phyloP scores from a whole-genome alignment of 805 yeast species.

The Saturnispora kantuleensis region DNA sequence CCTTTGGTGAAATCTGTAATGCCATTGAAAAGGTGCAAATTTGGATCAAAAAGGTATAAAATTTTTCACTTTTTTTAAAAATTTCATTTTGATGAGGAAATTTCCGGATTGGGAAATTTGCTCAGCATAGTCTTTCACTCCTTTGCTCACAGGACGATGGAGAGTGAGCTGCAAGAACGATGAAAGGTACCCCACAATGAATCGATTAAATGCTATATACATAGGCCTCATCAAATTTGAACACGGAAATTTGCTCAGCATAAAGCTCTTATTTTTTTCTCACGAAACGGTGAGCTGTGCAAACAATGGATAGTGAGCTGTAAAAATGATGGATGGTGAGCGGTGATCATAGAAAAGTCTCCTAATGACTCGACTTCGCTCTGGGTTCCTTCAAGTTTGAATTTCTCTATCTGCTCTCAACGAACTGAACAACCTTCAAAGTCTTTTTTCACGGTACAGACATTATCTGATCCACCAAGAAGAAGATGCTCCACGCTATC shows the following conservation, averaged over 20 bases:
- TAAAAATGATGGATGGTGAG: too few relatives aligned
- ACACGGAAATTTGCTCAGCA: too few relatives aligned
- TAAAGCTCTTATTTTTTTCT: too few relatives aligned
- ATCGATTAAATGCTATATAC: too few relatives aligned
- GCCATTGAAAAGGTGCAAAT: slow-evolving; percentile 37
- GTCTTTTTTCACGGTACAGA: not conserved
- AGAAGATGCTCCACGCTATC: not conserved
- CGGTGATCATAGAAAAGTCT: too few relatives aligned
- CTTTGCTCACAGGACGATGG: not conserved
- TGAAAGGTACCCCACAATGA: too few relatives aligned
- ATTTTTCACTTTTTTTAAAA: slow-evolving; percentile 2
- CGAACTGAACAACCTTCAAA: not conserved
- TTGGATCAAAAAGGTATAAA: not conserved
- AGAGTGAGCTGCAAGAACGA: too few relatives aligned
- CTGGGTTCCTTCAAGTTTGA: too few relatives aligned
- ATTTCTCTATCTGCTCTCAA: not conserved
- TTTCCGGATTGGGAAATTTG: not conserved
- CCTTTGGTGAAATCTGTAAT: slow-evolving; percentile 65
- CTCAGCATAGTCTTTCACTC: not conserved
- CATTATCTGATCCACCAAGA: not conserved
- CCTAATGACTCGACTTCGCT: too few relatives aligned
- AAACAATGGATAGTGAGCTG: too few relatives aligned
- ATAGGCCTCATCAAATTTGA: too few relatives aligned
- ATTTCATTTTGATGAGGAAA: not conserved
- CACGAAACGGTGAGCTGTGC: too few relatives aligned